phyloP scores from a whole-genome alignment of 2,329 filamentous ascomycete species.

The Tolypocladium pustulatum region DNA sequence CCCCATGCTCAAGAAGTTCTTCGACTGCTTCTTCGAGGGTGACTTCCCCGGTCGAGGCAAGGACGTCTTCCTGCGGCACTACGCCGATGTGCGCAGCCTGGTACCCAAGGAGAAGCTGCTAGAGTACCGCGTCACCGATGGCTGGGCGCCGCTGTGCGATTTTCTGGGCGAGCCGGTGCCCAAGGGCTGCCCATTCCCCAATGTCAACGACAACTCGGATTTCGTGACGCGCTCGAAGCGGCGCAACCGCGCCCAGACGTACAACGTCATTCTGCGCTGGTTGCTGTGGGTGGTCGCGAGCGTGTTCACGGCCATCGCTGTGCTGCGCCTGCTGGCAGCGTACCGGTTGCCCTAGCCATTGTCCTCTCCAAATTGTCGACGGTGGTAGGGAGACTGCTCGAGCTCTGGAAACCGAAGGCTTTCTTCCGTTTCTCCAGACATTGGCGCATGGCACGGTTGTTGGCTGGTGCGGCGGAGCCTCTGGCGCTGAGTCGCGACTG shows the following conservation, averaged over 20 bases:
- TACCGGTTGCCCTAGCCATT: neutral
- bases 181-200: slow-evolving; percentile 21
- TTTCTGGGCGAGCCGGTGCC: slow-evolving; percentile 24
- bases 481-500: neutral
- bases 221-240: slow-evolving; percentile 21
- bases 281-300: slow-evolving; percentile 7
- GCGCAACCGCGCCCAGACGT: slow-evolving; percentile 23
- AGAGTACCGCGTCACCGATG: slow-evolving; percentile 22
- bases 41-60: slow-evolving; percentile 58
- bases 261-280: slow-evolving; percentile 20
- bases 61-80: slow-evolving; percentile 41
- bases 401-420: no score
- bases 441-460: no score
- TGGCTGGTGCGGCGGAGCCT: no score
- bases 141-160: slow-evolving; percentile 26
- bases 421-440: no score
- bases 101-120: slow-evolving; percentile 20
- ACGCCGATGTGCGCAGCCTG: slow-evolving; percentile 20
- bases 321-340: neutral
- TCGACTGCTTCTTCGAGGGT: slow-evolving; percentile 56
- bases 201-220: slow-evolving; percentile 23
- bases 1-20: slow-evolving; percentile 61
- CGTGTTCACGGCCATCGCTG: slow-evolving; percentile 6
- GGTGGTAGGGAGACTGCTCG: neutral
- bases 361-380: no score